phyloP scores from a whole-genome alignment of 305 asterid genomes.

The Solanum aculeatissimum region DNA sequence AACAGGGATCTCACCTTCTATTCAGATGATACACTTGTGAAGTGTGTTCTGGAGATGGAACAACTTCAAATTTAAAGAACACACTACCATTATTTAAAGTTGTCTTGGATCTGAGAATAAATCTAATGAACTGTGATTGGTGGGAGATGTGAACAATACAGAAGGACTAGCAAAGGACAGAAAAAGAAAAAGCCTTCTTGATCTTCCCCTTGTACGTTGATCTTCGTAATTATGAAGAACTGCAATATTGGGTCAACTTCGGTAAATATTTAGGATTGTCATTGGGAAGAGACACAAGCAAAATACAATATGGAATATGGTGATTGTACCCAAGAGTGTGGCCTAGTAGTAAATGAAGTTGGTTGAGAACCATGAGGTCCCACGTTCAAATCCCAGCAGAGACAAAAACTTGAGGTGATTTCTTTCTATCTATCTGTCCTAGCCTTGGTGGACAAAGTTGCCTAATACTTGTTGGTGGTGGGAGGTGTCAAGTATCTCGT shows the following conservation, averaged over 20 bases:
- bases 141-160: not conserved
- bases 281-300: not conserved
- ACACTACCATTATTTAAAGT: not conserved
- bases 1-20: not conserved
- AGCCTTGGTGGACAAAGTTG: not conserved
- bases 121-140: not conserved
- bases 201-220: not conserved
- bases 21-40: not conserved
- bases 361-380: not conserved
- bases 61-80: not conserved
- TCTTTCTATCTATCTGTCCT: not conserved
- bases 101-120: not conserved
- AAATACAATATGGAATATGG: not conserved
- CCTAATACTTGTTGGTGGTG: not conserved
- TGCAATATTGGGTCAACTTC: not conserved
- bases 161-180: not conserved
- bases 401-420: not conserved
- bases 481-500: not conserved
- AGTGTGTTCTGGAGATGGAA: not conserved
- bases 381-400: not conserved
- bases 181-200: not conserved
- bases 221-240: not conserved
- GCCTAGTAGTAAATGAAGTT: not conserved
- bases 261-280: not conserved
- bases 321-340: not conserved